These are phyloP conservation scores for Neocallimastix lanati DNA, from an alignment of 192 early-diverging fungal species.

Conservation along the genomic window DNA sequence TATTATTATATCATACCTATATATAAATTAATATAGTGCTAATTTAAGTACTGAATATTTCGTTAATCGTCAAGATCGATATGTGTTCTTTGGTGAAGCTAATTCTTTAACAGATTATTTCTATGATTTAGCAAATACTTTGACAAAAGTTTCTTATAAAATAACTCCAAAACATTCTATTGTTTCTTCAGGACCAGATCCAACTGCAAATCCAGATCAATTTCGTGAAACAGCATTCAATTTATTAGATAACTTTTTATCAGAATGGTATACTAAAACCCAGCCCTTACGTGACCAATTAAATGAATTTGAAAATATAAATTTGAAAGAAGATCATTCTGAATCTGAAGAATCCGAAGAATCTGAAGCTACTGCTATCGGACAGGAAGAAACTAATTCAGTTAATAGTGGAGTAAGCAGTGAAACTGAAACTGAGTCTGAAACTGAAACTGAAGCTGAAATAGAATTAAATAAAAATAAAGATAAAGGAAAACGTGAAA, in stretches of 20 bases:
- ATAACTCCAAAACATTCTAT: neutral
- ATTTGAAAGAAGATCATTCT: neutral
- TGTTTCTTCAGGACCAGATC: neutral
- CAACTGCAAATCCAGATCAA: neutral
- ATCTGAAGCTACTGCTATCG: neutral
- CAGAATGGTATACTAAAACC: neutral
- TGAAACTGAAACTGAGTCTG: too few species aligned
- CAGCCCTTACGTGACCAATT: neutral
- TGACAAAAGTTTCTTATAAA: slow-evolving; percentile 22
- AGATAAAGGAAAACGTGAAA: neutral
- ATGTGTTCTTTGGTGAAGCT: slow-evolving; percentile 45
- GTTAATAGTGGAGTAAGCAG: too few species aligned
- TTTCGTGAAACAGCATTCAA: neutral
- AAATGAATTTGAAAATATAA: neutral
- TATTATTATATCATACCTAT: too few species aligned
- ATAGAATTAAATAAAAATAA: too few species aligned
- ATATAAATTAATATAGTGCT: slow-evolving; percentile 60
- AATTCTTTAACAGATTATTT: slow-evolving; percentile 48
- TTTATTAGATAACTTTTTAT: neutral
- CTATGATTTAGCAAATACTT: slow-evolving; percentile 34
- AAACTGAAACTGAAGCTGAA: too few species aligned
- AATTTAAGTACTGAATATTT: slow-evolving; percentile 92
- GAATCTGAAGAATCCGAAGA: neutral
- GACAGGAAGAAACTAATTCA: too few species aligned
- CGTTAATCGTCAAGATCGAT: slow-evolving; percentile 85